Percentiles rank a stretch among this genome's conserved stretches.
These are phyloP conservation scores for Globisporangium lucens DNA, from an alignment of 352 stramenopile species.

Conservation along the genomic window DNA sequence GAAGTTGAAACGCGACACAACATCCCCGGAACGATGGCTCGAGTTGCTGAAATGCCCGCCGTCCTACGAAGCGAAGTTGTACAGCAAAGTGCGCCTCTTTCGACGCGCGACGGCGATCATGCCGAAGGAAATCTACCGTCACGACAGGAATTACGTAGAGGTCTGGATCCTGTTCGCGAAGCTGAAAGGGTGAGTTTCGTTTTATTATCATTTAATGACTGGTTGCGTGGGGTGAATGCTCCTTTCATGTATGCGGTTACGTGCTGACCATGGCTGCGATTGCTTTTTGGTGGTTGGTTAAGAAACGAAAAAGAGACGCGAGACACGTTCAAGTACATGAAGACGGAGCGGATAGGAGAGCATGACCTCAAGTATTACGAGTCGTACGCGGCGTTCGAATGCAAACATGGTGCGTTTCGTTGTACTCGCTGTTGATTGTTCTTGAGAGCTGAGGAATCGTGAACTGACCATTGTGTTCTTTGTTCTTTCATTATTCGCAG, in stretches of 20 bases:
- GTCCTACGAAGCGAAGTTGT: constrained; percentile 35
- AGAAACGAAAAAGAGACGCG: constrained; percentile 46
- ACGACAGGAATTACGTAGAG: constrained; percentile 42
- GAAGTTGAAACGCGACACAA: constrained; percentile 44
- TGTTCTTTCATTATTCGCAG: constrained; percentile 13
- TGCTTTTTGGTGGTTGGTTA: neutral
- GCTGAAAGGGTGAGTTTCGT: constrained; percentile 33
- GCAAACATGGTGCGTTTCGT: constrained; percentile 24
- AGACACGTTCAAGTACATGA: constrained; percentile 59
- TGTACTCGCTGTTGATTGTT: neutral
- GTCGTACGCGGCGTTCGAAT: constrained; percentile 66
- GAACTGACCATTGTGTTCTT: neutral
- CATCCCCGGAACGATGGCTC: constrained; percentile 47
- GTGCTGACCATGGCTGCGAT: neutral
- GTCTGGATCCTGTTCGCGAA: constrained; percentile 63
- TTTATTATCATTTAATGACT: neutral
- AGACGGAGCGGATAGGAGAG: constrained; percentile 47
- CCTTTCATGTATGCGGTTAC: neutral
- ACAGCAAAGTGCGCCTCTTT: constrained; percentile 41
- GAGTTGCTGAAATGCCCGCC: constrained; percentile 47
- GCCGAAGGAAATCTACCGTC: constrained; percentile 25
- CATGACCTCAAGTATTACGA: constrained; percentile 51
- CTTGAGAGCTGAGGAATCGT: neutral
- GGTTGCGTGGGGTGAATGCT: neutral
- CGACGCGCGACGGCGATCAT: constrained; percentile 43